Percentiles rank a stretch among this genome's conserved stretches.
phyloP scores from a whole-genome alignment of 2,329 filamentous ascomycete species.

The Cercospora sp. region DNA sequence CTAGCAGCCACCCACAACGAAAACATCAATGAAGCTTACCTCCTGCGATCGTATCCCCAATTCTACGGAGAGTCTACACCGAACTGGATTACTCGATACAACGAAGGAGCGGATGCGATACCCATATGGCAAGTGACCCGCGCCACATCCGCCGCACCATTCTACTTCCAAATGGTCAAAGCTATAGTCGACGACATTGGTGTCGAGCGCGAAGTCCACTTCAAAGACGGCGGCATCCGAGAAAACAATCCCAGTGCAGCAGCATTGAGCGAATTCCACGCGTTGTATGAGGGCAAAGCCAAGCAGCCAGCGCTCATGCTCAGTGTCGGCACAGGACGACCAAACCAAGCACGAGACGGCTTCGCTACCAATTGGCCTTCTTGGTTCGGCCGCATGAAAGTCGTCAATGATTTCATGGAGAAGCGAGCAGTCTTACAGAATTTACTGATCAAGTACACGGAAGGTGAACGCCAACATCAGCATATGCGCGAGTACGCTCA shows the following conservation, averaged over 20 bases:
- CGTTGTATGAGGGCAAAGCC: constrained; percentile 46
- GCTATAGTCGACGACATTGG: constrained; percentile 44
- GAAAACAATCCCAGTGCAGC: constrained; percentile 54
- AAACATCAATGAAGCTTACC: constrained; percentile 50
- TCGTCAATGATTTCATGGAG: constrained; percentile 49
- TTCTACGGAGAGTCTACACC: constrained; percentile 44
- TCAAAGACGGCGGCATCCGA: constrained; percentile 54
- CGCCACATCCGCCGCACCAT: constrained; percentile 55
- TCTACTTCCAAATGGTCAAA: constrained; percentile 53
- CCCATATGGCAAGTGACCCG: constrained; percentile 55
- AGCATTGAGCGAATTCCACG: constrained; percentile 50
- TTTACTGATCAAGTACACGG: constrained; percentile 54
- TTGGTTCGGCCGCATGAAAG: constrained; percentile 44
- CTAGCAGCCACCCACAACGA: constrained; percentile 52
- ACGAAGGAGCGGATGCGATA: constrained; percentile 48
- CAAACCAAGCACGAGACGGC: constrained; percentile 47
- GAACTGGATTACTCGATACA: constrained; percentile 49
- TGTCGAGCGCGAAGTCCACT: constrained; percentile 35
- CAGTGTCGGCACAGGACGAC: constrained; percentile 50
- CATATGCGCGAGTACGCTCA: constrained; percentile 49
- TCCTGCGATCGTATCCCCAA: constrained; percentile 52
- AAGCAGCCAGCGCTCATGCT: constrained; percentile 47
- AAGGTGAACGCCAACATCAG: constrained; percentile 51
- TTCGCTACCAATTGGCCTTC: constrained; percentile 50
- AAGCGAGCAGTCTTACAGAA: constrained; percentile 54